Evolutionary conservation across 2,329 filamentous ascomycete species (phyloP), one percentile per base, ranked within the genome.

Genomic region (Cytospora piceae): DNA sequence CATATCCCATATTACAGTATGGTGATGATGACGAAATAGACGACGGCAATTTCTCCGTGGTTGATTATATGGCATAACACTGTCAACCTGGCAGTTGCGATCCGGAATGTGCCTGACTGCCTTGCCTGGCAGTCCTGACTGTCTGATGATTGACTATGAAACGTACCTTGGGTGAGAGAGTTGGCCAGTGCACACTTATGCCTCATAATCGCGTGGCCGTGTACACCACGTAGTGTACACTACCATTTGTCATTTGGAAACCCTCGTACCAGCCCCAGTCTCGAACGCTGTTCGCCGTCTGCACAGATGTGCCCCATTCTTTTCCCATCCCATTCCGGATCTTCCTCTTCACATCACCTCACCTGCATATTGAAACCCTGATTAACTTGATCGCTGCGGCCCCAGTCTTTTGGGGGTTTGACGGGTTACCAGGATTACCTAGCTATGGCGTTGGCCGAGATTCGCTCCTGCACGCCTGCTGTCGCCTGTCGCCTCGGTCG

Each of bases 321-420:
- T 49, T 49, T 15, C 34, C 34, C 11, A 57, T 22, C 51, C 57
- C 32, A 22, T 56, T 56, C 64, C 61, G 64, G 51, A 20, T 66
- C 52, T 54, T 66, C 53, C 51, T 66, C 64, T 64, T 65, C 55
- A 52, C 51, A 59, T 60, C 64, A 66, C 60, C 24, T 24, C 27
- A 51, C 11, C 34, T 20, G 54, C 6, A 6, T 29, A 9, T 8
- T 56, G 29, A 34, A 55, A 39, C 24, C 24, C 15, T 27, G 32
- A 37, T 46, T 46, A 20, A 42, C 20, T 42, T 14, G 7, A 20
- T 11, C 20, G 7, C 11, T 15, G 3, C 42, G 42, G 42, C 6
- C 42, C 42, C 42, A 22, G 20, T 46, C 22, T 46, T 42, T 20
- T 4, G 7, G 42, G 17, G 17, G 20, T 46, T 22, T 24, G 46